These are phyloP conservation scores for Bipolaris victoriae DNA, from an alignment of 2,329 filamentous ascomycete species.

Conservation along the genomic window DNA sequence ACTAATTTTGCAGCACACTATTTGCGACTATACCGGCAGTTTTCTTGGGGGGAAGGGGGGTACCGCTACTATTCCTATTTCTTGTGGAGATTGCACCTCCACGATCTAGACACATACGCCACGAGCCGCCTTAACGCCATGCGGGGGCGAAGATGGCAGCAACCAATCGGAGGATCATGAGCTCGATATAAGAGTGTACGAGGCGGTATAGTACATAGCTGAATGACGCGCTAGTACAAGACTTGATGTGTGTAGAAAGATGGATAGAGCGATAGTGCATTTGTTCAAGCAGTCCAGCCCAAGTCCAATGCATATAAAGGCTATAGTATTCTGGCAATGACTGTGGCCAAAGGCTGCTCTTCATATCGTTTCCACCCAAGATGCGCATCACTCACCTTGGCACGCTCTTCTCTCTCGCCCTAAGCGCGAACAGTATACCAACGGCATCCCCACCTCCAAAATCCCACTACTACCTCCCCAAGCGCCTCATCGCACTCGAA, in stretches of 20 bases:
- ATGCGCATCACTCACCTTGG: neutral
- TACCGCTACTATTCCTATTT: no score
- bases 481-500: conserved; percentile 16
- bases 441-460: neutral
- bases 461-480: conserved; percentile 9
- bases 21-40: neutral
- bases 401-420: neutral
- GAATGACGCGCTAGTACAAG: neutral
- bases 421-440: neutral
- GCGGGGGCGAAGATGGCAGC: neutral
- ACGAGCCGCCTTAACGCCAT: neutral
- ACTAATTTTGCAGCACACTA: no score
- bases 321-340: neutral
- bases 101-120: neutral
- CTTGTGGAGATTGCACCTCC: no score
- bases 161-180: neutral
- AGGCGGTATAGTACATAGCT: neutral
- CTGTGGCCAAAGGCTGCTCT: no score
- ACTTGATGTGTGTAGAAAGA: neutral
- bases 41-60: neutral
- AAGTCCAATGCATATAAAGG: neutral
- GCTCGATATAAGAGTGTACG: neutral
- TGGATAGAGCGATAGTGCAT: neutral
- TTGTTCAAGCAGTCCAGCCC: no score
- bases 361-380: neutral